Base-by-base conservation (phyloP, 2,329 filamentous ascomycete genomes). In the Metarhizium rileyi region DNA sequence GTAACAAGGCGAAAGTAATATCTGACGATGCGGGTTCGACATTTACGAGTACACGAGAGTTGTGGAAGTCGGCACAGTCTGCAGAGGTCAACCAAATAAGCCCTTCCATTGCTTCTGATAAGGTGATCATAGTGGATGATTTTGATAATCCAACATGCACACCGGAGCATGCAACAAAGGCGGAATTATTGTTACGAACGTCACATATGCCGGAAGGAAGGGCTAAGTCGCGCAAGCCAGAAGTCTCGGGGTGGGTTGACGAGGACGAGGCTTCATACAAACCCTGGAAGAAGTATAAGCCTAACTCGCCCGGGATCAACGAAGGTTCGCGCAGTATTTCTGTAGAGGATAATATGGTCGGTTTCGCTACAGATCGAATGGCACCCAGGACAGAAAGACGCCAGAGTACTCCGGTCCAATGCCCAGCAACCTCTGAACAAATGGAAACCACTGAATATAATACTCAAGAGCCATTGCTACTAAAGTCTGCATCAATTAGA, bases 401-500 rank as follows among this genome's bases (percentile, higher is more conserved):
- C 5, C 40, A 30, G 22, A 33, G 35, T 3, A 25, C 22, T 23
- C 38, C 22, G 22, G 5, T 20, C 5, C 16, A 12, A 42, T 10
- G 10, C 16, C 18, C 22, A 16, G 7, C 38, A 23, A 14, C 6
- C 10, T 14, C 25, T 2, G 22, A 25, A 42, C 22, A n/a, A 23
- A 14, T 14, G 22, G 22, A 42, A 23, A 14, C n/a, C 38, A 40
- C 25, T 14, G 25, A 12, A 14, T 35, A 36, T 12, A 40, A 44
- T 16, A 16, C 16, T 7, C 48, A 61, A n/a, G 66, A 68, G 45
- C 59, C 67, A 0, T 56, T 71, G 3, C 57, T 64, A 20, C 51
- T 74, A 8, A 73, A 77, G 47, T 63, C 62, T 43, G 85, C 84
- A 7, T 62, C 76, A 25, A 70, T 67, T 43, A 72, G 85, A 52